Evolutionary conservation across 2,329 filamentous ascomycete species (phyloP).

Genomic region (Pseudogymnoascus sp.): DNA sequence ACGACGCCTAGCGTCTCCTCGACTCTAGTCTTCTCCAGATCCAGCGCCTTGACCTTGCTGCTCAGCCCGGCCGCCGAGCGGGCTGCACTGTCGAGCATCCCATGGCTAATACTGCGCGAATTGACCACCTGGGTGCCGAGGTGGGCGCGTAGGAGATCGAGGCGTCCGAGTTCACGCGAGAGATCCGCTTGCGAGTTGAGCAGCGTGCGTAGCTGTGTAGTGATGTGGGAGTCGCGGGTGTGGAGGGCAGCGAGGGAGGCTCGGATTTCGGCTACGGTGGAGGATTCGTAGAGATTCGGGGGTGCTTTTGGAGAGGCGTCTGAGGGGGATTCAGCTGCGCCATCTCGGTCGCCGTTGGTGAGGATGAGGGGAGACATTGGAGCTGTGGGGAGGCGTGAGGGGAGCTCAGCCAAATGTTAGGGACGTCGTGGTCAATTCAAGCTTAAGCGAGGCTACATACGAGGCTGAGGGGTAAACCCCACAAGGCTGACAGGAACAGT

Average conservation of each 20-base stretch:
- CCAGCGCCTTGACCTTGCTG: constrained; percentile 75
- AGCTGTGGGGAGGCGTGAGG: not conserved
- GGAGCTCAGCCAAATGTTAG: not conserved
- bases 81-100: constrained; percentile 81
- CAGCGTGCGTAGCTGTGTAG: constrained; percentile 64
- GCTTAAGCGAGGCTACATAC: constrained; percentile 6
- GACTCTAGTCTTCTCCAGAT: constrained; percentile 84
- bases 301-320: constrained; percentile 11
- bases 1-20: constrained; percentile 86
- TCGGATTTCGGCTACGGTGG: constrained; percentile 70
- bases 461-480: constrained; percentile 2
- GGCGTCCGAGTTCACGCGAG: constrained; percentile 72
- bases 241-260: constrained; percentile 68
- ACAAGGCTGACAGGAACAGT: not conserved
- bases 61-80: constrained; percentile 80
- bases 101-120: constrained; percentile 75
- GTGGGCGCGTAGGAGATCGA: constrained; percentile 83
- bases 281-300: constrained; percentile 55
- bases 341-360: constrained; percentile 23
- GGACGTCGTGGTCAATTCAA: constrained; percentile 7
- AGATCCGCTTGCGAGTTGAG: constrained; percentile 80
- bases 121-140: constrained; percentile 81
- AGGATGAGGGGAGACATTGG: constrained; percentile 30
- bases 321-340: constrained; percentile 12
- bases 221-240: constrained; percentile 65